phyloP scores from a whole-genome alignment of 805 yeast species.

The Starmerella bombicola region DNA sequence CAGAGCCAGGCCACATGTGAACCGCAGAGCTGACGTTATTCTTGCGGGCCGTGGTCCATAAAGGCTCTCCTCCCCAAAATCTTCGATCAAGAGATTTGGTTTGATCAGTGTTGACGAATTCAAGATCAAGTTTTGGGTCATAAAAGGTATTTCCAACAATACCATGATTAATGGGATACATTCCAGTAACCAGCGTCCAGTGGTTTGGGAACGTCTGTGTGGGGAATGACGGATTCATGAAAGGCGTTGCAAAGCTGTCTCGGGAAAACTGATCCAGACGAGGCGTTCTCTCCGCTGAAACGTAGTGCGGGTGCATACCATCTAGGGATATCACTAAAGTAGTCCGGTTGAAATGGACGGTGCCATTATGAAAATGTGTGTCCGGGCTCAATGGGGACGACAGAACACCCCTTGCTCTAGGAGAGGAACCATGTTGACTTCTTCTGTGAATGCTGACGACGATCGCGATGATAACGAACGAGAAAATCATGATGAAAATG shows the following conservation, averaged over 20 bases:
- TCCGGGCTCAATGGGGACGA: conserved; percentile 7
- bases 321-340: conserved; percentile 71
- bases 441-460: conserved; percentile 1
- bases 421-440: background rate
- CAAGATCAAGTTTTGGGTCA: conserved; percentile 44
- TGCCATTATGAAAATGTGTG: conserved; percentile 39
- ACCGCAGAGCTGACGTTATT: conserved; percentile 57
- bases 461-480: conserved; percentile 8
- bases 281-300: conserved; percentile 57
- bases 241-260: conserved; percentile 53
- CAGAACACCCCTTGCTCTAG: conserved; percentile 1
- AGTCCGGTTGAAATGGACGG: conserved; percentile 60
- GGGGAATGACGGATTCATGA: conserved; percentile 78
- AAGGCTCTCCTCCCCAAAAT: conserved; percentile 86
- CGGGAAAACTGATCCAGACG: conserved; percentile 46
- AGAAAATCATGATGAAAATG: conserved; percentile 8
- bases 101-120: conserved; percentile 53
- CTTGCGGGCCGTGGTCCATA: conserved; percentile 64
- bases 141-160: conserved; percentile 72
- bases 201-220: conserved; percentile 85
- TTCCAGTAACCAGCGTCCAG: conserved; percentile 81
- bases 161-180: conserved; percentile 74
- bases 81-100: conserved; percentile 38
- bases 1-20: conserved; percentile 98
- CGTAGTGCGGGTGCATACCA: conserved; percentile 85